Percentiles rank a stretch among this genome's conserved stretches.
These are phyloP conservation scores for Agrocybe pediades DNA, from an alignment of 768 basidiomycete species.

Conservation along the genomic window DNA sequence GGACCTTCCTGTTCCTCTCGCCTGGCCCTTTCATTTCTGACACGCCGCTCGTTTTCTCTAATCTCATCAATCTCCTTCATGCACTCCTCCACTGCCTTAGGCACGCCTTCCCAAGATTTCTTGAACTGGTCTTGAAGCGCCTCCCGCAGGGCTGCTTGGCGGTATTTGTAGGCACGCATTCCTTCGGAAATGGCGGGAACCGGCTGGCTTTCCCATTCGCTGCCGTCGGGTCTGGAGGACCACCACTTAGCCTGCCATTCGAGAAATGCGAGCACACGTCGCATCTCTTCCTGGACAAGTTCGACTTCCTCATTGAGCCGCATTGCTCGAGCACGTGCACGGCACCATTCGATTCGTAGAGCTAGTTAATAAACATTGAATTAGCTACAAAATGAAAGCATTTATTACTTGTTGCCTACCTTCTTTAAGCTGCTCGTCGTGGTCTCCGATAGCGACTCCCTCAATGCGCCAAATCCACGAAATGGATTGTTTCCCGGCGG, in stretches of 20 bases:
- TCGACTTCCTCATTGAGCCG: slow-evolving; percentile 6
- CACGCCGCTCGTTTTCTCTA: background rate
- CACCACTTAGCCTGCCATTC: background rate
- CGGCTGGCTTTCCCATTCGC: background rate
- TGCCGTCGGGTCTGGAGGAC: background rate
- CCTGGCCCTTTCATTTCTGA: background rate
- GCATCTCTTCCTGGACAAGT: slow-evolving; percentile 9
- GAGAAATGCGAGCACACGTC: slow-evolving; percentile 3
- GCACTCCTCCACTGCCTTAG: background rate
- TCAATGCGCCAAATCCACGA: background rate
- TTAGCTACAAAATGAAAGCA: background rate
- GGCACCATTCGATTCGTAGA: slow-evolving; percentile 8
- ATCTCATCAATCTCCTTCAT: too few relatives aligned
- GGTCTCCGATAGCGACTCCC: too few relatives aligned
- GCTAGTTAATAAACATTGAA: background rate
- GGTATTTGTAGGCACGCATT: background rate
- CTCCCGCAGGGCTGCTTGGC: background rate
- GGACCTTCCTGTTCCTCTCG: too few relatives aligned
- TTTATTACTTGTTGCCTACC: background rate
- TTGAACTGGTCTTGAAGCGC: background rate
- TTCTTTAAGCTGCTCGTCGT: background rate
- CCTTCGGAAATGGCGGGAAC: background rate
- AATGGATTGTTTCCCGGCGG: background rate
- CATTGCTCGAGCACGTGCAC: background rate
- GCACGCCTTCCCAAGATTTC: background rate